A percentile compares a stretch with the other conserved stretches of the same genome.
These are phyloP conservation scores for Arachis stenosperma DNA, from an alignment of 306 rosid genomes.

Conservation along the genomic window DNA sequence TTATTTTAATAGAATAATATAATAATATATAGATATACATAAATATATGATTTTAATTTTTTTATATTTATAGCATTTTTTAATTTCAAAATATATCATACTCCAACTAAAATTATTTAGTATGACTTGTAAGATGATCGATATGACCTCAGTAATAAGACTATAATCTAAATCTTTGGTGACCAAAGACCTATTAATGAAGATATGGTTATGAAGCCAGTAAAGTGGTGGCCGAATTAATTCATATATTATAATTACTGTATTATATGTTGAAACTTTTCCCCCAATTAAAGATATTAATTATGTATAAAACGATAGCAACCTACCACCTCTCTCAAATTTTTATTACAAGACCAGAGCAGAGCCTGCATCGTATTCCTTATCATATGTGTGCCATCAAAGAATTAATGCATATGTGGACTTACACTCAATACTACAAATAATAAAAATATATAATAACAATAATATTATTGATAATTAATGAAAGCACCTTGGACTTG, in stretches of 20 bases:
- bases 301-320: conserved; percentile 41
- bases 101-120: too few species aligned
- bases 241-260: conserved; percentile 27
- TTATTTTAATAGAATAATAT: too few species aligned
- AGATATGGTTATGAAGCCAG: conserved; percentile 17
- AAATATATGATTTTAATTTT: too few species aligned
- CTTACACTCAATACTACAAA: too few species aligned
- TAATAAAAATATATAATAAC: too few species aligned
- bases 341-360: conserved; percentile 36
- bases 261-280: conserved; percentile 7
- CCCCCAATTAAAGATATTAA: conserved; percentile 15
- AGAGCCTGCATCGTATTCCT: conserved; percentile 34
- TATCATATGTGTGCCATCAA: conserved; percentile 27
- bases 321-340: conserved; percentile 40
- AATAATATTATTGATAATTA: not conserved
- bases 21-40: too few species aligned
- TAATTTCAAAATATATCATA: too few species aligned
- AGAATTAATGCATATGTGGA: conserved; percentile 29
- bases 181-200: not conserved
- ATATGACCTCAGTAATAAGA: not conserved
- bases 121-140: too few species aligned
- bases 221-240: conserved; percentile 20
- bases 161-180: not conserved
- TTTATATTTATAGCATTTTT: too few species aligned
- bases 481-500: not conserved